A percentile compares a stretch with the other conserved stretches of the same genome.
phyloP scores from a whole-genome alignment of 2,329 filamentous ascomycete genomes.

The Aspergillus luchuensis region DNA sequence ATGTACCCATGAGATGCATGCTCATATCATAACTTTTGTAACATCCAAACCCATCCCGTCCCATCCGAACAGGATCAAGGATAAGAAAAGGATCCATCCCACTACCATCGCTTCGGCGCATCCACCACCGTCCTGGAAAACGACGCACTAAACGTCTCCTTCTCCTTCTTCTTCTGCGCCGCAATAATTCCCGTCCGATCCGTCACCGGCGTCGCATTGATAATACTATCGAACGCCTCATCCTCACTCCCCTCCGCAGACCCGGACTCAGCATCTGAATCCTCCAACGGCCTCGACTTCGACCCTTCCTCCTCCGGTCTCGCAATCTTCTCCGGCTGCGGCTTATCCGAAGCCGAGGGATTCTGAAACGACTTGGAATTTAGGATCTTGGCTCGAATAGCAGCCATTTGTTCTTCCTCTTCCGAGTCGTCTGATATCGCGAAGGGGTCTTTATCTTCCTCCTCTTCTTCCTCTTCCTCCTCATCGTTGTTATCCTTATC shows the following conservation, averaged over 20 bases:
- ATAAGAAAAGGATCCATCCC: neutral
- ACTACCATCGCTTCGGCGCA: conserved; percentile 51
- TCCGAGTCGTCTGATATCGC: conserved; percentile 77
- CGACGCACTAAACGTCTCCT: conserved; percentile 52
- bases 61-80: neutral
- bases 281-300: conserved; percentile 48
- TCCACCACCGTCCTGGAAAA: conserved; percentile 53
- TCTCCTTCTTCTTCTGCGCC: conserved; percentile 58
- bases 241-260: conserved; percentile 63
- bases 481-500: conserved; percentile 52
- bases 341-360: conserved; percentile 51
- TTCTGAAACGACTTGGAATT: conserved; percentile 86
- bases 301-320: conserved; percentile 50
- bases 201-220: conserved; percentile 85
- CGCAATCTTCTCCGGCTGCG: conserved; percentile 62
- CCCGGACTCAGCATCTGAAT: conserved; percentile 70
- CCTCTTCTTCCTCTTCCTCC: conserved; percentile 48
- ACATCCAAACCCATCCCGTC: neutral
- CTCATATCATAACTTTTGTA: neutral
- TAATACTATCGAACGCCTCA: conserved; percentile 89
- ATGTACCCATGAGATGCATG: conserved; percentile 1
- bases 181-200: conserved; percentile 75
- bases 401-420: conserved; percentile 89
- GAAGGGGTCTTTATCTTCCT: conserved; percentile 65
- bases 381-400: conserved; percentile 85